phyloP scores from a whole-genome alignment of 768 basidiomycete genomes.

The Suillus bovinus region DNA sequence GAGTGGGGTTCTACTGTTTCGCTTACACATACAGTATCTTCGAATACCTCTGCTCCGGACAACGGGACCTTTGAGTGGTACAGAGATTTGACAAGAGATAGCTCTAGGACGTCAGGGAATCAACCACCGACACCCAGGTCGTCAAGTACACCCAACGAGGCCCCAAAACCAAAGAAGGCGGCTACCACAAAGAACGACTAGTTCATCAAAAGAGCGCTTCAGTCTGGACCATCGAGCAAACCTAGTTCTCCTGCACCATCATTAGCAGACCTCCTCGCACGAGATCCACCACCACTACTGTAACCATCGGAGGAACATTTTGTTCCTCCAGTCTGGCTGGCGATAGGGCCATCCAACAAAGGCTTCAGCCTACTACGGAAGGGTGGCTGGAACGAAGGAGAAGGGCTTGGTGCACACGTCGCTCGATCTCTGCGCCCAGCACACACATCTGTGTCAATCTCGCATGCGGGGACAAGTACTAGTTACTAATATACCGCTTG shows the following conservation, averaged over 20 bases:
- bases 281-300: conserved; percentile 73
- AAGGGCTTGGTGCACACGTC: conserved; percentile 63
- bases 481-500: too few relatives aligned
- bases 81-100: conserved; percentile 41
- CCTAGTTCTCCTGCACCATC: conserved; percentile 37
- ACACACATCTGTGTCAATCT: background rate
- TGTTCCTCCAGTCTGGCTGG: conserved; percentile 71
- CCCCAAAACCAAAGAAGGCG: conserved; percentile 15
- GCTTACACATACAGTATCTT: conserved; percentile 4
- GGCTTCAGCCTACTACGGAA: conserved; percentile 76
- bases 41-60: conserved; percentile 19
- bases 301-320: conserved; percentile 54
- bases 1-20: conserved; percentile 33
- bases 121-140: conserved; percentile 16
- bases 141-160: conserved; percentile 15
- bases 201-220: conserved; percentile 62
- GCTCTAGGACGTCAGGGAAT: conserved; percentile 6
- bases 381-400: conserved; percentile 81
- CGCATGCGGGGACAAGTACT: background rate
- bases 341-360: conserved; percentile 73
- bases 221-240: conserved; percentile 42
- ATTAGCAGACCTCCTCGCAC: conserved; percentile 72
- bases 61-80: conserved; percentile 43
- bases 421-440: conserved; percentile 7
- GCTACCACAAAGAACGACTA: conserved; percentile 48